A percentile compares a stretch with the other conserved stretches of the same genome.
These are phyloP conservation scores for Fusarium sp. DNA, from an alignment of 2,329 filamentous ascomycete genomes.

Conservation along the genomic window DNA sequence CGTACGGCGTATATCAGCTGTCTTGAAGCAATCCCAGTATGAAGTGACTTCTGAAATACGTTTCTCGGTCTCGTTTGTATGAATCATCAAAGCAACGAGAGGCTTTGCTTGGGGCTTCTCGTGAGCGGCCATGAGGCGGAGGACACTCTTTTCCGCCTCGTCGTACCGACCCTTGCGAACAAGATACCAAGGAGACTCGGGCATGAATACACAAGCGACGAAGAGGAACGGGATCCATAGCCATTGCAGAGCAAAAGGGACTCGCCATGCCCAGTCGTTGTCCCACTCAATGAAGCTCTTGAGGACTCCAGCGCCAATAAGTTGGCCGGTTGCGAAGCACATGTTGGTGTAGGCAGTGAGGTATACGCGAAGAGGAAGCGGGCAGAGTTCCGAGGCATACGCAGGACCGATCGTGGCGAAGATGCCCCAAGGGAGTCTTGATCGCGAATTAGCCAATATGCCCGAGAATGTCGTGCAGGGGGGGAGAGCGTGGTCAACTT, in stretches of 20 bases:
- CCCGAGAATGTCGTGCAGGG: neutral
- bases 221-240: neutral
- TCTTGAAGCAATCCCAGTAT: neutral
- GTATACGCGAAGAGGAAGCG: neutral
- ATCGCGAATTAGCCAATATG: accelerated
- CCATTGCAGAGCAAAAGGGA: neutral
- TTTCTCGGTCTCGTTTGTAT: neutral
- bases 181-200: neutral
- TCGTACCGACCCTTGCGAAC: neutral
- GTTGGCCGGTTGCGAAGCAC: neutral
- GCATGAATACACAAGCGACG: neutral
- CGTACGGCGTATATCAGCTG: neutral
- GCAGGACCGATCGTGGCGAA: neutral
- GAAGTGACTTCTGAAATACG: neutral
- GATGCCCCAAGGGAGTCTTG: neutral
- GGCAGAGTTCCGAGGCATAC: neutral
- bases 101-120: neutral
- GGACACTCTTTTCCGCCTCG: neutral
- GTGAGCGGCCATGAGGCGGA: neutral
- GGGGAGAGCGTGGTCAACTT: neutral
- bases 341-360: neutral
- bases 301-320: neutral
- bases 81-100: neutral
- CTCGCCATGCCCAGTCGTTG: neutral
- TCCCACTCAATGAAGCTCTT: neutral